Evolutionary conservation across 2,329 filamentous ascomycete genomes (phyloP), one percentile per base, ranked within the genome.

Genomic region (Phaeosphaeria sp.): DNA sequence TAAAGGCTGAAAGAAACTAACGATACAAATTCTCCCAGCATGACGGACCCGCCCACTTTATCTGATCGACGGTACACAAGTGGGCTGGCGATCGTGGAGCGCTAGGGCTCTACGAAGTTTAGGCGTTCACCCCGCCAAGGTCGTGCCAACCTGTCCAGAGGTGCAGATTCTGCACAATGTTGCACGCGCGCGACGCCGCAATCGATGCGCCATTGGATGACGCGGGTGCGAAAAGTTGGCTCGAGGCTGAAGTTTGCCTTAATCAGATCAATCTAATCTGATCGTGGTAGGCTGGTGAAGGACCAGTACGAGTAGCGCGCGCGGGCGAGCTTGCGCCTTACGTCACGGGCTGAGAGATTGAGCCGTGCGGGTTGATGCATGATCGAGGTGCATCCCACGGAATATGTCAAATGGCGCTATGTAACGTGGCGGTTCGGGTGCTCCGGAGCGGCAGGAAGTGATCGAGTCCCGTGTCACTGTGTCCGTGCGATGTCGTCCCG

Each of bases 191-290:
- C 30, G 30, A 36, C 30, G 30, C 13, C 30, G 30, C 30, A 11
- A 36, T 36, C 30, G 30, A 11, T 13, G 13, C 30, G 30, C 30
- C 3, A 36, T 36, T 36, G 30, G 30, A 36, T 21, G 18, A 21
- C 9, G 18, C 3, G 21, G n/a, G 7, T 13, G 42, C 15, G 3
- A 10, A 44, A 44, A 9, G 42, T 44, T 44, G n/a, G 18, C 42
- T 44, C n/a, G n/a, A 44, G 42, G 18, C 18, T 44, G 18, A 17
- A 15, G 13, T 36, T 11, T 15, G 30, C 30, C 30, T 13, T 36
- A 49, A 57, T 51, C 43, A 52, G 47, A 11, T 22, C 42, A 25
- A 63, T 63, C 58, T 63, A 53, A 63, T 63, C 60, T 50, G 60
- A 60, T 58, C 22, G 17, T 43, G 41, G n/a, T 43, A n/a, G 7